Evolutionary conservation across 2,329 filamentous ascomycete species (phyloP).

Genomic region (Paramyrothecium roridum): DNA sequence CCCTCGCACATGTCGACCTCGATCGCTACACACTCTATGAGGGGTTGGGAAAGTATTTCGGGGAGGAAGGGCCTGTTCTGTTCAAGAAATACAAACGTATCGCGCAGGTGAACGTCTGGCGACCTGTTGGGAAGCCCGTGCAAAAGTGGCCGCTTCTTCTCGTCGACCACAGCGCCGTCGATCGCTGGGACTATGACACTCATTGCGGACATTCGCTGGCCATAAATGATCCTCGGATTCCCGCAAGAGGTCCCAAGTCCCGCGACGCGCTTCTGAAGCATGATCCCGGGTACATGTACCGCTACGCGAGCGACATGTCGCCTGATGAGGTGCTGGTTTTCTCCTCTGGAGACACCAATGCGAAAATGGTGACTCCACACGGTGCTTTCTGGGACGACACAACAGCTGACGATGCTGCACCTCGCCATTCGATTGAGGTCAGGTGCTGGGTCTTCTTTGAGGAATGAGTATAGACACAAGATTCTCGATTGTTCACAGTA

Average conservation of each 20-base stretch:
- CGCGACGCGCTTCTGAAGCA: background rate
- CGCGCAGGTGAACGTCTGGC: slow-evolving; percentile 1
- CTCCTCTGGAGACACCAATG: background rate
- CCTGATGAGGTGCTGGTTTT: background rate
- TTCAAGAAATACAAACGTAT: background rate
- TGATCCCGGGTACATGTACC: background rate
- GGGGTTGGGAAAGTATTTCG: background rate
- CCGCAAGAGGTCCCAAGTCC: background rate
- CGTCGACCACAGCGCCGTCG: background rate
- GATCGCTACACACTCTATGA: background rate
- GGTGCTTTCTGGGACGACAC: slow-evolving; percentile 1
- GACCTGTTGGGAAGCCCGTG: background rate
- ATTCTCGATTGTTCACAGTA: too few species aligned
- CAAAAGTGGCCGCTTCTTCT: slow-evolving; percentile 1
- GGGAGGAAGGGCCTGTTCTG: background rate
- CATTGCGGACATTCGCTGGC: background rate
- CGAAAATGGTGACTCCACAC: background rate
- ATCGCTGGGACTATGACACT: background rate
- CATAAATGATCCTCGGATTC: background rate
- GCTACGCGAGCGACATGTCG: background rate
- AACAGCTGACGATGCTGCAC: background rate
- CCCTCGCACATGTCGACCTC: background rate
- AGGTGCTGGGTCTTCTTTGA: background rate
- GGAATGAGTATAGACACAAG: background rate
- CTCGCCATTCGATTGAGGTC: background rate